A percentile compares a stretch with the other conserved stretches of the same genome.
phyloP scores from a whole-genome alignment of 208 protist species.

The Leishmania mexicana region DNA sequence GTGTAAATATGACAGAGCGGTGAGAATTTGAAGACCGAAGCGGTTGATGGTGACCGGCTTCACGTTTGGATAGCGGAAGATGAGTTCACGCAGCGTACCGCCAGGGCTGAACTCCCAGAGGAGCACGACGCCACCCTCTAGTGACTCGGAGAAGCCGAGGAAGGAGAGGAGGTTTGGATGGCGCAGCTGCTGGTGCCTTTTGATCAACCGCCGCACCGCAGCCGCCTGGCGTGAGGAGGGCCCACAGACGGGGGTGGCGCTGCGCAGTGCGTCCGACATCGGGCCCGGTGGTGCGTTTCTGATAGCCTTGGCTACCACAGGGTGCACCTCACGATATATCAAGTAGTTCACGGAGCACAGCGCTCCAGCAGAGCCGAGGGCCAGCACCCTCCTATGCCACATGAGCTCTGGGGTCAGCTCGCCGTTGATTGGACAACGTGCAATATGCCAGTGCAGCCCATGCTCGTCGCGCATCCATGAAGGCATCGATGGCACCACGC shows the following conservation, averaged over 20 bases:
- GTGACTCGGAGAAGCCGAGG: conserved; percentile 2
- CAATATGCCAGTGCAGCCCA: conserved; percentile 13
- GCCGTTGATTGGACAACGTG: not conserved
- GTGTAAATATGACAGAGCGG: conserved; percentile 64
- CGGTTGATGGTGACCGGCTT: conserved; percentile 30
- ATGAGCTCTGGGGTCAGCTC: not conserved
- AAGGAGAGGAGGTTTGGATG: conserved; percentile 20
- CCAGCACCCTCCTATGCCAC: not conserved
- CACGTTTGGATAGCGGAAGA: conserved; percentile 22
- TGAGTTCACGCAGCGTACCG: conserved; percentile 34
- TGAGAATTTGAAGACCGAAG: conserved; percentile 51
- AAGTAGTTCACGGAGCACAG: not conserved
- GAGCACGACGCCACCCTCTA: conserved; percentile 15
- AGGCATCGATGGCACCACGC: conserved; percentile 3
- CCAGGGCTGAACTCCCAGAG: conserved; percentile 45
- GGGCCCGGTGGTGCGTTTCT: conserved; percentile 4
- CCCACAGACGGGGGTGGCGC: conserved; percentile 14
- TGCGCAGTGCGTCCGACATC: conserved; percentile 25
- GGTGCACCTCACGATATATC: conserved; percentile 6
- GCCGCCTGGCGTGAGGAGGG: conserved; percentile 6
- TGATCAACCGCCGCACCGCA: conserved; percentile 6
- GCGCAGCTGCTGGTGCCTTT: conserved; percentile 6
- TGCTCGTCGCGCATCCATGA: conserved; percentile 13
- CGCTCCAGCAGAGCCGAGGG: conserved; percentile 10
- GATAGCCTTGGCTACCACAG: conserved; percentile 19